These are phyloP conservation scores for Cantharellus cinnabarinus DNA, from an alignment of 768 basidiomycete genomes.

Conservation along the genomic window DNA sequence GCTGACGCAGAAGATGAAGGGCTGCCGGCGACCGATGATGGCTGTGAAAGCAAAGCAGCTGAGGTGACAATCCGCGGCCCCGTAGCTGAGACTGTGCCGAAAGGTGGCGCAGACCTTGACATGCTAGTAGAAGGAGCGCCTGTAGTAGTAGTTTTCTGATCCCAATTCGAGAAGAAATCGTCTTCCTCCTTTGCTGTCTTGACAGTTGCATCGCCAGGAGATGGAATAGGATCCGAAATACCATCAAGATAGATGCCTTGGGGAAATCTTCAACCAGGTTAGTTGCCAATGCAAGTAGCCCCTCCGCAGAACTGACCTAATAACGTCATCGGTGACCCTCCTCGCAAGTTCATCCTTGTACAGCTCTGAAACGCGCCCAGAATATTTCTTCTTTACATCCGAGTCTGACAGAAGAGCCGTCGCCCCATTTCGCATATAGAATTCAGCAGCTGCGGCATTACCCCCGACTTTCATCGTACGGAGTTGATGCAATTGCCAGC, in stretches of 20 bases:
- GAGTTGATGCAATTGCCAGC: constrained; percentile 78
- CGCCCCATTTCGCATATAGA: constrained; percentile 78
- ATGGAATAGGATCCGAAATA: constrained; percentile 15
- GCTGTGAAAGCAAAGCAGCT: constrained; percentile 10
- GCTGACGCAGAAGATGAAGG: constrained; percentile 33
- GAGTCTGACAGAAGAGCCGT: constrained; percentile 42
- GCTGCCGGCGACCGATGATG: constrained; percentile 29
- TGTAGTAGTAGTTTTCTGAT: constrained; percentile 26
- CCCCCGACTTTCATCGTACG: constrained; percentile 95
- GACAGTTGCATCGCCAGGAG: constrained; percentile 17
- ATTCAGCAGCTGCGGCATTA: constrained; percentile 69
- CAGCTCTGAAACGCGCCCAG: constrained; percentile 57
- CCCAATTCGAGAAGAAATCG: constrained; percentile 96
- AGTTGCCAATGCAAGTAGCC: not conserved
- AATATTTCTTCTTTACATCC: constrained; percentile 81
- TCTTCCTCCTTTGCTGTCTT: constrained; percentile 38
- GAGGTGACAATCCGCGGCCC: constrained; percentile 20
- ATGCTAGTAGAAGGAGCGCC: not conserved
- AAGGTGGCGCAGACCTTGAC: not conserved
- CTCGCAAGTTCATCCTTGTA: constrained; percentile 84
- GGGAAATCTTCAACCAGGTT: constrained; percentile 35
- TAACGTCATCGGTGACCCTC: constrained; percentile 55
- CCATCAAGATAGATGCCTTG: constrained; percentile 67
- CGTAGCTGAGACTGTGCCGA: constrained; percentile 21
- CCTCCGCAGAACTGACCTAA: constrained; percentile 26